These are phyloP conservation scores for Haberlea rhodopensis DNA, from an alignment of 257 asterid species.

Conservation along the genomic window DNA sequence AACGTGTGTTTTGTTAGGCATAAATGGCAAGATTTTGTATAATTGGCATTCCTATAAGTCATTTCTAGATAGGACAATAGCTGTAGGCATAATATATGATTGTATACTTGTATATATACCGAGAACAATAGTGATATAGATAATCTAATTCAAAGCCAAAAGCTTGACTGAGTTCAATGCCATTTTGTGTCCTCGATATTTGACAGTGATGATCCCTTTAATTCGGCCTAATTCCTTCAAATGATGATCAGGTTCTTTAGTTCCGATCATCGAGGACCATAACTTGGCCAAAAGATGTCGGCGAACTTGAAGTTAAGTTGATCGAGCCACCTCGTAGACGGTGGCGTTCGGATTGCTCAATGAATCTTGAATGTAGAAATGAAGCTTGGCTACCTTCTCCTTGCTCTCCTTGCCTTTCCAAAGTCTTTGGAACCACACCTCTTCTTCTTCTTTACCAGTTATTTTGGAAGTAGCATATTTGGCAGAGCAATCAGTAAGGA, in stretches of 20 bases:
- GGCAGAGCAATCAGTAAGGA: not conserved
- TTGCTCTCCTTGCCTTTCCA: not conserved
- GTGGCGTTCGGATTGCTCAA: not conserved
- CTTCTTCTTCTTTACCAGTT: not conserved
- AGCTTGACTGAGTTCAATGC: too few species aligned
- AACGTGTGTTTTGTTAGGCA: too few species aligned
- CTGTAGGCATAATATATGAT: too few species aligned
- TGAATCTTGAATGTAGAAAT: not conserved
- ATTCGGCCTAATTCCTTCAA: conserved; percentile 20
- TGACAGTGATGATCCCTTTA: not conserved
- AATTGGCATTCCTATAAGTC: too few species aligned
- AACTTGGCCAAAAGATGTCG: conserved; percentile 17
- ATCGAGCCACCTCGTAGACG: not conserved
- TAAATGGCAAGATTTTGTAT: too few species aligned
- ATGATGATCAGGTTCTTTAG: not conserved
- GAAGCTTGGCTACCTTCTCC: not conserved
- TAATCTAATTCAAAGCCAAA: too few species aligned
- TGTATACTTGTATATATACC: too few species aligned
- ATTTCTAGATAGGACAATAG: too few species aligned
- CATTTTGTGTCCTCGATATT: too few species aligned
- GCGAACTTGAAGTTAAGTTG: not conserved
- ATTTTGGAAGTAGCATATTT: not conserved
- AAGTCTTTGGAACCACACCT: not conserved
- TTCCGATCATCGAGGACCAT: not conserved
- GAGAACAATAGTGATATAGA: too few species aligned